Percentiles rank a stretch among this genome's conserved stretches.
Conservation (phyloP, 2,329 filamentous ascomycete species). For the Lasiodiplodia sp. region DNA sequence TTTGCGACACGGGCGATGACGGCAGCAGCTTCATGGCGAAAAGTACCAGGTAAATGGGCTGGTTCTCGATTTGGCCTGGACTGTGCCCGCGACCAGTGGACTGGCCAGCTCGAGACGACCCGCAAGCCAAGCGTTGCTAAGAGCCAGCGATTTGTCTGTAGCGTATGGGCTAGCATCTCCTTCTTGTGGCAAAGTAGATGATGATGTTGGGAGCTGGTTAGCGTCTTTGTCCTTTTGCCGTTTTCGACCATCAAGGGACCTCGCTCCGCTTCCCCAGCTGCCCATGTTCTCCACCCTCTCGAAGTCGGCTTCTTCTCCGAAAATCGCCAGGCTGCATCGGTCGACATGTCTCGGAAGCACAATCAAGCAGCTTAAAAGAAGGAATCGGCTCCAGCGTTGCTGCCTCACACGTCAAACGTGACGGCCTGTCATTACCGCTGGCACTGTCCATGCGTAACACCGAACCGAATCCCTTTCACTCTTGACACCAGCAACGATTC, state of each 20-base stretch:
- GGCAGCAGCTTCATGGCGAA: neutral
- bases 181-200: constrained; percentile 1
- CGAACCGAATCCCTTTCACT: neutral
- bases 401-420: constrained; percentile 16
- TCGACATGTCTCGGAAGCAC: neutral
- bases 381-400: neutral
- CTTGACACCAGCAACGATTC: constrained; percentile 4
- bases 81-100: neutral
- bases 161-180: neutral
- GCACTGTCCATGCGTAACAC: neutral
- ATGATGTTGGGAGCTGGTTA: neutral
- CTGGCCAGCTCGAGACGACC: neutral
- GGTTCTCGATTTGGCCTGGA: neutral
- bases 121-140: neutral
- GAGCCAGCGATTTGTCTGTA: neutral
- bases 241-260: constrained; percentile 29
- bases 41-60: neutral
- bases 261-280: neutral
- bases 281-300: neutral
- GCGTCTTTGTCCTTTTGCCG: constrained; percentile 27
- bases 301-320: neutral
- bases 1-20: neutral
- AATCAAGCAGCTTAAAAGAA: constrained; percentile 1
- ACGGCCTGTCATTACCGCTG: constrained; percentile 21
- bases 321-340: constrained; percentile 5